Conservation (phyloP, 1,139 yeast genomes). For the Pichia sp. region DNA sequence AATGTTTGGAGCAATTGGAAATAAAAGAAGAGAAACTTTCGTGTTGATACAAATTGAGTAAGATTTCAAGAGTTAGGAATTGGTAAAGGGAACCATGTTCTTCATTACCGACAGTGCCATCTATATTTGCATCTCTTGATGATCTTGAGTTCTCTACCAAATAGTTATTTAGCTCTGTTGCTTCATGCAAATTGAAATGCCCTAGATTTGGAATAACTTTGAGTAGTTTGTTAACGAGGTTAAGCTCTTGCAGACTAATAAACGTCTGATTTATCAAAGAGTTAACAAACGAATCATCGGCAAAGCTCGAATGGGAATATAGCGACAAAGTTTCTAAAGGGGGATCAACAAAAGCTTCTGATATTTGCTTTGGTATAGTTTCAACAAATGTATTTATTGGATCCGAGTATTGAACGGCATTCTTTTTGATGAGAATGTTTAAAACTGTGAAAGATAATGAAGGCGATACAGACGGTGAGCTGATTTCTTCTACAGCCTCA, state of each 20-base stretch:
- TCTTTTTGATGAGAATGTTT: conserved; percentile 27
- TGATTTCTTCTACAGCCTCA: conserved; percentile 25
- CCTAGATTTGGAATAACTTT: conserved; percentile 13
- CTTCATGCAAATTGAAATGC: conserved; percentile 23
- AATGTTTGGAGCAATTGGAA: conserved; percentile 28
- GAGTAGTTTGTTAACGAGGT: conserved; percentile 9
- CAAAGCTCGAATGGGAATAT: conserved; percentile 18
- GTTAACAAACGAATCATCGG: conserved; percentile 3
- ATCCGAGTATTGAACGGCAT: conserved; percentile 18
- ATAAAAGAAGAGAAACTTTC: conserved; percentile 26
- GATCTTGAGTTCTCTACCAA: conserved; percentile 30
- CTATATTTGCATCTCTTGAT: conserved; percentile 1
- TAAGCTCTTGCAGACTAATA: conserved; percentile 26
- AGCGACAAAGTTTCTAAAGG: conserved; percentile 29
- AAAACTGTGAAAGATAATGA: conserved; percentile 29
- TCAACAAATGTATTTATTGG: conserved; percentile 31
- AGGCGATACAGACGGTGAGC: conserved; percentile 20
- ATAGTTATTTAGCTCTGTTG: conserved; percentile 31
- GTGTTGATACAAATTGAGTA: conserved; percentile 30
- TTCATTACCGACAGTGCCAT: conserved; percentile 1
- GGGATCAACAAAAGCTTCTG: conserved; percentile 27
- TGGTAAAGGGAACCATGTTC: conserved; percentile 25
- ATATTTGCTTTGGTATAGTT: conserved; percentile 32
- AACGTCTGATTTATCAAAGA: conserved; percentile 35
- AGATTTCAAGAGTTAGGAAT: conserved; percentile 33